Base-by-base conservation (phyloP, 176 grass and related monocot species). In the Carex scoparia region DNA sequence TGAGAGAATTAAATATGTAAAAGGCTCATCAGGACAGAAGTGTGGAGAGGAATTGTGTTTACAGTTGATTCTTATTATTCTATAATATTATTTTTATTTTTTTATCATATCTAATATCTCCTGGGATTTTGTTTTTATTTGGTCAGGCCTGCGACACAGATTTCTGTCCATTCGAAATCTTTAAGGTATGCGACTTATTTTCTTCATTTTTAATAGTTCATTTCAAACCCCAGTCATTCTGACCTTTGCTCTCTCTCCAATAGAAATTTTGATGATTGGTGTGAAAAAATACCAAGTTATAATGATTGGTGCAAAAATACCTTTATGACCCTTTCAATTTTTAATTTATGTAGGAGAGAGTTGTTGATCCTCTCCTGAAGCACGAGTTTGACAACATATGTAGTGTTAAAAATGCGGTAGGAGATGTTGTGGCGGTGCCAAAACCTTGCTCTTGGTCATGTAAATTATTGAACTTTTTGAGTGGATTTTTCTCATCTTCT, bases 101-200 rank as follows among this genome's bases (percentile, higher is more conserved):
- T 65, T 64, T n/a, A 37, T 84, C 40, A 46, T 16, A 10, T 75
- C 33, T 59, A 65, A 27, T 79, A 51, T 68, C 19, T 57, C 16
- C 61, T 63, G 64, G 19, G 40, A 7, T 40, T 68, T 80, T 18
- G 51, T 23, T 86, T 33, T 23, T 72, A 42, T 80, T 12, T 58
- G 32, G 60, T 10, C 91, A 97, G 94, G 94, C 92, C 15, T 97
- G 94, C 19, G 79, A 87, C n/a, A 94, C 73, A 61, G 89, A 94
- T 84, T 91, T 97, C 61, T 94, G 94, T 58, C 91, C 84, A 18
- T 94, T 94, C 4, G 88, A 97, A 62, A 86, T 88, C 77, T 97
- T 97, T 55, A 94, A 97, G 92, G 94, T 94, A 90, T 65, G 56
- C 4, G 8, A 61, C 59, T 8, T 18, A 61, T 65, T 38, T 69